Evolutionary conservation across 345 rosid genomes (phyloP), one percentile per base, ranked within the genome.

Genomic region (Pugionium cornutum): DNA sequence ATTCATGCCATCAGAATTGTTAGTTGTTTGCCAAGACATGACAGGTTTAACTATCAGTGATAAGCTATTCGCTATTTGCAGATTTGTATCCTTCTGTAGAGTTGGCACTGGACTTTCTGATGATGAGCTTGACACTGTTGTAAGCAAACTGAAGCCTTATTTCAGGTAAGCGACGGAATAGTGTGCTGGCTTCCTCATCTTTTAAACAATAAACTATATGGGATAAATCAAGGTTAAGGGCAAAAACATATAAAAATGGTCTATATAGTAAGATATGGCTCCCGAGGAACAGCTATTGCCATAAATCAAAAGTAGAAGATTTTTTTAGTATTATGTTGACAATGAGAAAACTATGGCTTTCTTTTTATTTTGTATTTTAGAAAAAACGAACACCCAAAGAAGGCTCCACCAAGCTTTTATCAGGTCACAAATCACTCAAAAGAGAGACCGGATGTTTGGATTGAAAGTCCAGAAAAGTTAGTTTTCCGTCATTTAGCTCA

Each of bases 401-500:
- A 76, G 81, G 79, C 74, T 30, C 81, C 89, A 9, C 98, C 98
- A 31, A 88, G 82, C 68, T 92, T 87, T 72, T 92, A 89, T 79
- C 87, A 83, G 76, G 91, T 84, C 62, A 92, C 96, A 30, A 86
- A 88, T 72, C 82, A 86, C 68, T 83, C 94, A 7, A 89, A 88
- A 74, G 98, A 89, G 84, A 84, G 98, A 67, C 98, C 98, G 2
- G 98, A 92, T 80, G 96, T 92, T 61, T 92, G 98, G 98, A 82
- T 92, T 53, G 97, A 92, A 45, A 83, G 85, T 86, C 98, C 98
- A 50, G 97, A 92, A 72, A 89, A 86, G 98, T 89, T 75, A 78
- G 87, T 66, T 59, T 65, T 55, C 25, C 44, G 42, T 58, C 52
- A 18, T 35, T 66, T 30, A 58, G 25, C 61, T 31, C 11, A 0